Conservation (phyloP, 805 yeast genomes). For the Zygotorulaspora florentina region DNA sequence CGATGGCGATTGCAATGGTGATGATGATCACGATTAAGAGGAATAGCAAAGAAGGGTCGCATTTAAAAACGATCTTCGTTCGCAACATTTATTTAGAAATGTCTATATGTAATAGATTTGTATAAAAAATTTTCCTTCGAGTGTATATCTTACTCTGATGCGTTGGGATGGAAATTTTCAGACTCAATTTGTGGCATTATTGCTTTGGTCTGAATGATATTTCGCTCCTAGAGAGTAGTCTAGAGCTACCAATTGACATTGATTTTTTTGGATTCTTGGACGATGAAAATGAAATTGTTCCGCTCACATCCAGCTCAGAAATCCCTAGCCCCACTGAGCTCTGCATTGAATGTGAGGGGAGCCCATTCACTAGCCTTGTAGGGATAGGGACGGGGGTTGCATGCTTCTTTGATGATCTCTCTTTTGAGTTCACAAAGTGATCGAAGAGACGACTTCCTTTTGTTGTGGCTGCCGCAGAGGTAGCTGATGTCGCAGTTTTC, state of each 20-base stretch:
- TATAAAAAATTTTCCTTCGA: background rate
- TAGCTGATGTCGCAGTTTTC: slow-evolving; percentile 4
- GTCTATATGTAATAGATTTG: background rate
- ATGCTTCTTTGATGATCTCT: slow-evolving; percentile 10
- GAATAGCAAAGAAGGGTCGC: no score
- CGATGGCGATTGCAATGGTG: background rate
- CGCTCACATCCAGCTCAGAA: slow-evolving; percentile 1
- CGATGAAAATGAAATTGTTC: background rate
- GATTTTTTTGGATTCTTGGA: slow-evolving; percentile 12
- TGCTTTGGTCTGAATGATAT: slow-evolving; percentile 15
- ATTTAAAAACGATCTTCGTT: no score
- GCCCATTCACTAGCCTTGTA: slow-evolving; percentile 33
- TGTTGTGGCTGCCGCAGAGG: slow-evolving; percentile 3
- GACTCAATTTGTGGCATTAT: background rate
- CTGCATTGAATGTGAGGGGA: slow-evolving; percentile 21
- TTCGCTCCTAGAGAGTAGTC: slow-evolving; percentile 52
- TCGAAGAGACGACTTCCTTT: slow-evolving; percentile 35
- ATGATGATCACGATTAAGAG: background rate
- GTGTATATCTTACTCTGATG: no score
- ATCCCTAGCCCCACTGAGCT: slow-evolving; percentile 8
- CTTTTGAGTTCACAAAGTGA: slow-evolving; percentile 30
- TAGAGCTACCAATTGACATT: slow-evolving; percentile 46
- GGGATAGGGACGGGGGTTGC: slow-evolving; percentile 30
- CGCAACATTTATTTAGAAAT: no score
- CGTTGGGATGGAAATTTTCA: no score